Conservation (phyloP, 768 basidiomycete species). For the Rhodotorula kratochvilovae region DNA sequence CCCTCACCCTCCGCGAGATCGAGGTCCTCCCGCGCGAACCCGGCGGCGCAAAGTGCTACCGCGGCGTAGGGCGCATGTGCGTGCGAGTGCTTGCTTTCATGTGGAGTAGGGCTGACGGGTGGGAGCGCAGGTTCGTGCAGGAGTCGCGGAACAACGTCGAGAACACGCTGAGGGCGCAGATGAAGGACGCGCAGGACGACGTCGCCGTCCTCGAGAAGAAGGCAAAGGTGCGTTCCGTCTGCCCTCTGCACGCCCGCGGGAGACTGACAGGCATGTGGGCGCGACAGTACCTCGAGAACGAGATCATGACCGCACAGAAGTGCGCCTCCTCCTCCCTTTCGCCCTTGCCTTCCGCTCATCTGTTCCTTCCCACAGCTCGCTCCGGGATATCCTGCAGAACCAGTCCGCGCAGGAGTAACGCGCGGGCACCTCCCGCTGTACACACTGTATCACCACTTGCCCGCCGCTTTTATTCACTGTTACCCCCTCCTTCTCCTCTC, state of each 20-base stretch:
- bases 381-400: constrained; percentile 25
- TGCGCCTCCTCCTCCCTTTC: background rate
- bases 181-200: constrained; percentile 24
- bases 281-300: constrained; percentile 33
- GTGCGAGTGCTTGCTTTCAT: no score
- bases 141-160: constrained; percentile 38
- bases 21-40: constrained; percentile 27
- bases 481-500: no score
- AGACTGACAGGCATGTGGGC: background rate
- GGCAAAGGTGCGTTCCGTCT: constrained; percentile 24
- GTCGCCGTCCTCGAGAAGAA: constrained; percentile 30
- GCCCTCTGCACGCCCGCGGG: no score
- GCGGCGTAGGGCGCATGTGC: constrained; percentile 36
- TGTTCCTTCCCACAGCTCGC: background rate
- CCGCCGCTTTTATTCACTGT: no score
- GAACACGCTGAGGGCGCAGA: constrained; percentile 28
- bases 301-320: constrained; percentile 33
- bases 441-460: background rate
- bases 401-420: constrained; percentile 1
- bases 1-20: constrained; percentile 37
- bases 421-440: background rate
- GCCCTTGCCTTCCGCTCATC: background rate
- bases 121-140: constrained; percentile 35
- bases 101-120: no score
- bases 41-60: constrained; percentile 17